Conservation (phyloP, 495 filamentous ascomycete genomes). For the Choiromyces venosus region DNA sequence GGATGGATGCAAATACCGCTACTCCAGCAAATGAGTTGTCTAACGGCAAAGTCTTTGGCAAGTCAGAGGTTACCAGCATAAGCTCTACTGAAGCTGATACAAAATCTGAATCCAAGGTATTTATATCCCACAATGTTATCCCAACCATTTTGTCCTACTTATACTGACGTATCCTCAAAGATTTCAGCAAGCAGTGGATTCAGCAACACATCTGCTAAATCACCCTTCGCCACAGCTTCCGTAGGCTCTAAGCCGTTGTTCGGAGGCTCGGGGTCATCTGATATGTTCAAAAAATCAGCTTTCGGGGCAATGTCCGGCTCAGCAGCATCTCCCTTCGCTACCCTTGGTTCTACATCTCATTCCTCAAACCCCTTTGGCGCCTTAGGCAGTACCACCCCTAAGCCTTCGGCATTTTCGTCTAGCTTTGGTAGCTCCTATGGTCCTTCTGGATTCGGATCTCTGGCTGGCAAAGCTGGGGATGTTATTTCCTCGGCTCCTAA, state of each 20-base stretch:
- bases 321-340: conserved; percentile 35
- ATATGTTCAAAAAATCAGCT: conserved; percentile 53
- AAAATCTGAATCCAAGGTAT: background rate
- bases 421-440: conserved; percentile 29
- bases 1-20: background rate
- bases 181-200: conserved; percentile 37
- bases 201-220: conserved; percentile 39
- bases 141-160: background rate
- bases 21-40: conserved; percentile 7
- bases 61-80: background rate
- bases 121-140: background rate
- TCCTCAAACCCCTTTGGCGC: conserved; percentile 31
- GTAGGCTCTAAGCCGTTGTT: conserved; percentile 32
- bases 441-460: conserved; percentile 34
- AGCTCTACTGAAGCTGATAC: background rate
- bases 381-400: conserved; percentile 26
- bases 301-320: conserved; percentile 45
- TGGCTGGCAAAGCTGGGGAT: conserved; percentile 29
- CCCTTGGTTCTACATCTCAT: conserved; percentile 22
- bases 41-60: conserved; percentile 23
- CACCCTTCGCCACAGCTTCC: conserved; percentile 39
- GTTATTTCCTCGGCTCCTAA: conserved; percentile 37
- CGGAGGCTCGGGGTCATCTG: conserved; percentile 30
- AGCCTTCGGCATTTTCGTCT: conserved; percentile 25
- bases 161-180: conserved; percentile 7